Percentiles rank a stretch among this genome's conserved stretches.
Conservation (phyloP, 495 filamentous ascomycete species). For the Acidiella bohemica region DNA sequence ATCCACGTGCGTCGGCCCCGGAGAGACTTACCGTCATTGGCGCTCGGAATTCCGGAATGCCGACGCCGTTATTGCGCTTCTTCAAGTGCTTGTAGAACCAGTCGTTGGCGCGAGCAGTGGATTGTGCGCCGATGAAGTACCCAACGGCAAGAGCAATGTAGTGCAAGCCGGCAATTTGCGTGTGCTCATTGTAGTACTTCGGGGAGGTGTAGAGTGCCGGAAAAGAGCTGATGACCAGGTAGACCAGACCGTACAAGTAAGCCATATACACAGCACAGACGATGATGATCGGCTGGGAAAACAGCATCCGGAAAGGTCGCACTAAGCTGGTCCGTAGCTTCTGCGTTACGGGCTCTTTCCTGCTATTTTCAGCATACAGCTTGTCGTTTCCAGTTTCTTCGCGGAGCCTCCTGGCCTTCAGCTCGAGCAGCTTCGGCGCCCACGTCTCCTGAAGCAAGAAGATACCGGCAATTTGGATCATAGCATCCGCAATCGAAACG, state of each 20-base stretch:
- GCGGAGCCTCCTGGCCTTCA: conserved; percentile 41
- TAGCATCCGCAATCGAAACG: conserved; percentile 44
- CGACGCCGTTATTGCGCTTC: conserved; percentile 41
- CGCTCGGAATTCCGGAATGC: conserved; percentile 53
- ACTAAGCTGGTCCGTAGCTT: conserved; percentile 19
- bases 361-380: conserved; percentile 50
- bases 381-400: conserved; percentile 47
- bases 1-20: not conserved
- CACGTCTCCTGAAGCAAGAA: conserved; percentile 60
- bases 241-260: conserved; percentile 53
- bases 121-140: conserved; percentile 26
- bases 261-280: conserved; percentile 44
- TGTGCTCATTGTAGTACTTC: conserved; percentile 18
- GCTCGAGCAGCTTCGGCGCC: conserved; percentile 44
- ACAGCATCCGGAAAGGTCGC: conserved; percentile 31
- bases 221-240: conserved; percentile 52
- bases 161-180: conserved; percentile 26
- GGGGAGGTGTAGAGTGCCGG: conserved; percentile 43
- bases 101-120: conserved; percentile 31
- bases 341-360: conserved; percentile 22
- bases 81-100: conserved; percentile 49
- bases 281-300: conserved; percentile 35
- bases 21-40: conserved; percentile 41
- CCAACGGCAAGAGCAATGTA: conserved; percentile 32
- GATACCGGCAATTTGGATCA: conserved; percentile 49